Conservation (phyloP, 2,329 filamentous ascomycete species). For the Fusarium camptoceras region DNA sequence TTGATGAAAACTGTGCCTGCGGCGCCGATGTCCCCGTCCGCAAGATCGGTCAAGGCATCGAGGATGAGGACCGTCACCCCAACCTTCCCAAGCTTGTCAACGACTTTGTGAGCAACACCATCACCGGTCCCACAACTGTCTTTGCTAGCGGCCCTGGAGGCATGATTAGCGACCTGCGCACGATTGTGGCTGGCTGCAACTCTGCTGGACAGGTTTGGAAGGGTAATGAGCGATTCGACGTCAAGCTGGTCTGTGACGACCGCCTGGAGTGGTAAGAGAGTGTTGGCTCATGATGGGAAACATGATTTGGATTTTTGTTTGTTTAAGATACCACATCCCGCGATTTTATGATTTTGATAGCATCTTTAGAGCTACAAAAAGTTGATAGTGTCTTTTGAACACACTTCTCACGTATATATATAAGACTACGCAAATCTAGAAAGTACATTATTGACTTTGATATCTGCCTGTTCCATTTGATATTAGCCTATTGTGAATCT, state of each 20-base stretch:
- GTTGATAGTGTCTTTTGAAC: neutral
- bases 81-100: slow-evolving; percentile 60
- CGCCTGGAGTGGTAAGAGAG: slow-evolving; percentile 62
- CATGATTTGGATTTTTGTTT: slow-evolving; percentile 19
- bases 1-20: slow-evolving; percentile 43
- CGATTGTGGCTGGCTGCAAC: slow-evolving; percentile 65
- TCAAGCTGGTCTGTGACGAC: slow-evolving; percentile 70
- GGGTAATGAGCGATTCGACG: slow-evolving; percentile 67
- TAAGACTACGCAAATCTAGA: neutral
- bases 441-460: neutral
- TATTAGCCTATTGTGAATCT: slow-evolving; percentile 5
- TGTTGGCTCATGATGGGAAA: neutral
- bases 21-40: slow-evolving; percentile 48
- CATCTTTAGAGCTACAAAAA: slow-evolving; percentile 10
- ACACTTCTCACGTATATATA: slow-evolving; percentile 7
- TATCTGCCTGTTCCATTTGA: neutral
- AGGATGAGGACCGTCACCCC: slow-evolving; percentile 55
- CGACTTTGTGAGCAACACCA: slow-evolving; percentile 61
- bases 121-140: slow-evolving; percentile 64
- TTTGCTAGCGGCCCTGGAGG: slow-evolving; percentile 70
- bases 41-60: slow-evolving; percentile 46
- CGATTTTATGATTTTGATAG: slow-evolving; percentile 24
- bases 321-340: slow-evolving; percentile 42
- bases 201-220: slow-evolving; percentile 66
- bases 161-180: slow-evolving; percentile 69